Evolutionary conservation across 2,329 filamentous ascomycete genomes (phyloP).

Genomic region (Aspergillus sp.): DNA sequence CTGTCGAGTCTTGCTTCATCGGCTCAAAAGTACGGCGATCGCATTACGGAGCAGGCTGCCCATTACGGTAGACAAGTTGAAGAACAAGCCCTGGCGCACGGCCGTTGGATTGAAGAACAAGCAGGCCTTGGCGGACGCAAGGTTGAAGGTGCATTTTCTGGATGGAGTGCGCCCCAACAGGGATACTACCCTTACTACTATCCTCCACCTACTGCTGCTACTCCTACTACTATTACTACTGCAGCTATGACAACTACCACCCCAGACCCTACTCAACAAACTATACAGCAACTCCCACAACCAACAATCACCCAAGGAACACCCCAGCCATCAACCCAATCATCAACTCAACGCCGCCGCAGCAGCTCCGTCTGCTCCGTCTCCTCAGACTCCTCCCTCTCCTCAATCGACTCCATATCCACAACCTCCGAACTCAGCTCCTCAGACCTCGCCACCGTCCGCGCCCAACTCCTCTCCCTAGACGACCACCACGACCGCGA

Average conservation of each 20-base stretch:
- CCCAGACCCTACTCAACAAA: background rate
- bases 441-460: conserved; percentile 36
- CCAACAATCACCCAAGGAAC: background rate
- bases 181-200: conserved; percentile 17
- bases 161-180: conserved; percentile 18
- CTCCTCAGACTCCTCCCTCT: conserved; percentile 35
- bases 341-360: conserved; percentile 21
- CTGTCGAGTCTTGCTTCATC: conserved; percentile 36
- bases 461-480: conserved; percentile 35
- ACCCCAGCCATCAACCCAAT: background rate
- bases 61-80: conserved; percentile 40
- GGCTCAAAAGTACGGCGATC: conserved; percentile 42
- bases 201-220: background rate
- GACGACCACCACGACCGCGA: conserved; percentile 37
- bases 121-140: conserved; percentile 31
- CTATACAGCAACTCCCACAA: background rate
- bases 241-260: background rate
- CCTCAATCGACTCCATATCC: conserved; percentile 38
- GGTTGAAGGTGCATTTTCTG: conserved; percentile 20
- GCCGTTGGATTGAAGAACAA: conserved; percentile 40
- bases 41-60: conserved; percentile 37
- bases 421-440: conserved; percentile 38
- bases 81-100: conserved; percentile 38
- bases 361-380: conserved; percentile 30
- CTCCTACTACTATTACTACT: background rate